phyloP scores from a whole-genome alignment of 345 rosid species.

The Rhodomyrtus tomentosa region DNA sequence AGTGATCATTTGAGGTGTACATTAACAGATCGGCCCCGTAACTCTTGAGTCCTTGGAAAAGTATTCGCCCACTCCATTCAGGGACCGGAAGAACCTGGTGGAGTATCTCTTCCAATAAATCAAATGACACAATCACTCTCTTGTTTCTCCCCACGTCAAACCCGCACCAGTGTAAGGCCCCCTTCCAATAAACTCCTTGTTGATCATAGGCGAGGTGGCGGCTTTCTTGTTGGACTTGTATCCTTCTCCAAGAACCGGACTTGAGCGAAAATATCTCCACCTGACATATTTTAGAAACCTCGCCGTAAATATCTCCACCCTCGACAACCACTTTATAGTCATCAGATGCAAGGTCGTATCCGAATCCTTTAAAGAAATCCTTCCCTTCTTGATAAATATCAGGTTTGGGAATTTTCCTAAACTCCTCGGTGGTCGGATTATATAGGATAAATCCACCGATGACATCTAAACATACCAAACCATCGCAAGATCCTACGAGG shows the following conservation, averaged over 20 bases:
- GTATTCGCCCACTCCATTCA: not conserved
- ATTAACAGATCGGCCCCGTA: not conserved
- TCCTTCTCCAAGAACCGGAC: not conserved
- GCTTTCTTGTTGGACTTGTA: not conserved
- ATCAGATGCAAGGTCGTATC: not conserved
- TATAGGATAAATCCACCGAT: not conserved
- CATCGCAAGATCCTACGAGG: not conserved
- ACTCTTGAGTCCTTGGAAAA: not conserved
- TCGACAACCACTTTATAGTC: not conserved
- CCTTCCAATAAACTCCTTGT: not conserved
- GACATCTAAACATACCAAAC: not conserved
- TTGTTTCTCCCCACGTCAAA: not conserved
- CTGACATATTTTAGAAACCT: not conserved
- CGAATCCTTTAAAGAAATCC: not conserved
- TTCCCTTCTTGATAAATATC: not conserved
- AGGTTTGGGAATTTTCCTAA: not conserved
- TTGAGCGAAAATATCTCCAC: not conserved
- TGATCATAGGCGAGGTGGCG: not conserved
- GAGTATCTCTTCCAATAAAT: not conserved
- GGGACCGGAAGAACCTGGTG: not conserved
- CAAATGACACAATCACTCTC: not conserved
- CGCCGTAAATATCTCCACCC: too few relatives aligned
- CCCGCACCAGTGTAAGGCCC: not conserved
- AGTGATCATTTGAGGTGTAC: not conserved
- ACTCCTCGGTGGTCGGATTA: not conserved